Percentiles rank a stretch among this genome's conserved stretches.
These are phyloP conservation scores for Sesbania bispinosa DNA, from an alignment of 306 rosid species.

Conservation along the genomic window DNA sequence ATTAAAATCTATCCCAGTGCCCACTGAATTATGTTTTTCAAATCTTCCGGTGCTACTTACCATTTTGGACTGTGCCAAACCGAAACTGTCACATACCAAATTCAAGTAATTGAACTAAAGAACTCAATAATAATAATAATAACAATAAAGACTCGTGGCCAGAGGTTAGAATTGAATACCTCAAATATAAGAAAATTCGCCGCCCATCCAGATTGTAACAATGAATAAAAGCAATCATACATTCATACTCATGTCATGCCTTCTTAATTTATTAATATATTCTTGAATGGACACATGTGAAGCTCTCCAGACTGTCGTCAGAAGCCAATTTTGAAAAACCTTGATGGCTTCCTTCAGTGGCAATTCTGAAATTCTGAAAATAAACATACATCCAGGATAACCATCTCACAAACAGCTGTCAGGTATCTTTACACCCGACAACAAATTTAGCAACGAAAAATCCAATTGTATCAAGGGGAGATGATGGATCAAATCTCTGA, in stretches of 20 bases:
- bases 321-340: constrained; percentile 22
- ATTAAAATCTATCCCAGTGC: too few species aligned
- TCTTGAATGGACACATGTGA: background rate
- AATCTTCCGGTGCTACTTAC: too few species aligned
- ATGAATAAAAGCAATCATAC: background rate
- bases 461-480: constrained; percentile 78
- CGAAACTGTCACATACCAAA: too few species aligned
- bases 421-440: constrained; percentile 61
- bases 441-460: constrained; percentile 87
- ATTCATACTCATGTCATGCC: too few species aligned
- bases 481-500: constrained; percentile 94
- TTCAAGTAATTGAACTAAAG: too few species aligned
- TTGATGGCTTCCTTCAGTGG: constrained; percentile 19
- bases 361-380: constrained; percentile 14
- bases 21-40: too few species aligned
- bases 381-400: background rate
- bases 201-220: background rate
- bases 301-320: constrained; percentile 1
- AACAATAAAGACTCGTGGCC: too few species aligned
- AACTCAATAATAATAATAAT: too few species aligned
- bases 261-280: background rate
- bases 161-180: background rate
- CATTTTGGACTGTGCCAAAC: too few species aligned
- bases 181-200: background rate
- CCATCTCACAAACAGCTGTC: constrained; percentile 15